Evolutionary conservation across 768 basidiomycete species (phyloP).

Genomic region (Leccinellum rugosiceps): DNA sequence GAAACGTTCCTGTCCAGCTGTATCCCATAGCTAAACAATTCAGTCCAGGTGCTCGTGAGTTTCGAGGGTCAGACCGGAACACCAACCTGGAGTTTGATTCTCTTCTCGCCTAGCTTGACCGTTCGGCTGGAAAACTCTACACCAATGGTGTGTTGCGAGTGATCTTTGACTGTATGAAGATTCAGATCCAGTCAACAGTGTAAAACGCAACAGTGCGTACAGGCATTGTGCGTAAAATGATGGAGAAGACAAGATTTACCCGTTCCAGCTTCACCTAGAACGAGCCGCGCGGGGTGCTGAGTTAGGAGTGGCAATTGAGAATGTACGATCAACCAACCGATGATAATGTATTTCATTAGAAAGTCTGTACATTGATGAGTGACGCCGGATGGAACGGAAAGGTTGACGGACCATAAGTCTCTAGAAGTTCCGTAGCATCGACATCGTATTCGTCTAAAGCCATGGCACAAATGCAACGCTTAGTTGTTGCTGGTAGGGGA

Average conservation of each 20-base stretch:
- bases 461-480: slow-evolving; percentile 41
- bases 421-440: slow-evolving; percentile 88
- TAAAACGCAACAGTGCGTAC: slow-evolving; percentile 47
- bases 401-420: slow-evolving; percentile 76
- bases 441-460: slow-evolving; percentile 62
- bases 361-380: slow-evolving; percentile 64
- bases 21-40: slow-evolving; percentile 83
- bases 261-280: slow-evolving; percentile 88
- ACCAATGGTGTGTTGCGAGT: slow-evolving; percentile 97
- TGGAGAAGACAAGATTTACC: slow-evolving; percentile 97
- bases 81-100: slow-evolving; percentile 90
- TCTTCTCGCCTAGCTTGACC: slow-evolving; percentile 88
- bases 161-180: slow-evolving; percentile 77
- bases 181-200: slow-evolving; percentile 5
- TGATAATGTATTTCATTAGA: slow-evolving; percentile 97
- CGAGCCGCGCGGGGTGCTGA: neutral
- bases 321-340: slow-evolving; percentile 52
- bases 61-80: neutral
- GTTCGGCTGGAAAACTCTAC: slow-evolving; percentile 97
- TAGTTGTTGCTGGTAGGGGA: neutral
- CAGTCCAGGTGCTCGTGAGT: slow-evolving; percentile 10
- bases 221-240: slow-evolving; percentile 94
- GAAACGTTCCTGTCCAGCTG: slow-evolving; percentile 95
- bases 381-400: neutral
- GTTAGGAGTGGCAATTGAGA: slow-evolving; percentile 5